A percentile compares a stretch with the other conserved stretches of the same genome.
phyloP scores from a whole-genome alignment of 345 rosid species.

The Laguncularia racemosa region DNA sequence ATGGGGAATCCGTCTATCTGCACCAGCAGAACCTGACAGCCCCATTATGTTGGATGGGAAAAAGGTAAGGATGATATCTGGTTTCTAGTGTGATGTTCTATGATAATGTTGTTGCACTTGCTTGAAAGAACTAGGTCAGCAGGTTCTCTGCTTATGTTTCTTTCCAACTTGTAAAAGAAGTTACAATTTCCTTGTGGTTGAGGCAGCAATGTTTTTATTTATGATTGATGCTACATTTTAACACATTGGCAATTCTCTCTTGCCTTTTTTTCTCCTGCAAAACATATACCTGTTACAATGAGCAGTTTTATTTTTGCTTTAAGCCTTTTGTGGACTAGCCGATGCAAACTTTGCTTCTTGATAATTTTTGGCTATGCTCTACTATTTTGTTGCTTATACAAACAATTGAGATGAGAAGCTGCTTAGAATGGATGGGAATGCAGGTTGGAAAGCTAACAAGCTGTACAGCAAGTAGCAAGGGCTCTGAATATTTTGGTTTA shows the following conservation, averaged over 20 bases:
- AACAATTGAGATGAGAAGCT: neutral
- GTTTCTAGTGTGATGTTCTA: neutral
- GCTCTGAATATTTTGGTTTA: constrained; percentile 47
- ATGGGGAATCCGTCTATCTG: constrained; percentile 68
- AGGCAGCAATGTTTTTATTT: no score
- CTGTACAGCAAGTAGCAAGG: constrained; percentile 43
- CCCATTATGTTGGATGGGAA: constrained; percentile 51
- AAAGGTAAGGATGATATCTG: constrained; percentile 33
- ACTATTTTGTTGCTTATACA: no score
- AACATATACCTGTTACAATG: no score
- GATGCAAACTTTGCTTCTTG: no score
- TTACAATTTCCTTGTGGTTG: no score
- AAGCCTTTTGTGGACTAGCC: no score
- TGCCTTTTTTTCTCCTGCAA: no score
- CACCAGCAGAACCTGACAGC: constrained; percentile 69
- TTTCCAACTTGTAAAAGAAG: no score
- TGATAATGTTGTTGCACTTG: neutral
- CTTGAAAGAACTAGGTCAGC: neutral
- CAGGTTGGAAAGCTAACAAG: constrained; percentile 83
- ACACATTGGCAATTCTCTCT: no score
- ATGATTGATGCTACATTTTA: no score
- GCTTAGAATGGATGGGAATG: constrained; percentile 5
- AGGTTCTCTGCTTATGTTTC: neutral
- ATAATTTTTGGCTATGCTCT: no score
- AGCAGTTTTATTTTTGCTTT: no score